These are phyloP conservation scores for Bacidia gigantensis DNA, from an alignment of 495 filamentous ascomycete genomes.

Conservation along the genomic window DNA sequence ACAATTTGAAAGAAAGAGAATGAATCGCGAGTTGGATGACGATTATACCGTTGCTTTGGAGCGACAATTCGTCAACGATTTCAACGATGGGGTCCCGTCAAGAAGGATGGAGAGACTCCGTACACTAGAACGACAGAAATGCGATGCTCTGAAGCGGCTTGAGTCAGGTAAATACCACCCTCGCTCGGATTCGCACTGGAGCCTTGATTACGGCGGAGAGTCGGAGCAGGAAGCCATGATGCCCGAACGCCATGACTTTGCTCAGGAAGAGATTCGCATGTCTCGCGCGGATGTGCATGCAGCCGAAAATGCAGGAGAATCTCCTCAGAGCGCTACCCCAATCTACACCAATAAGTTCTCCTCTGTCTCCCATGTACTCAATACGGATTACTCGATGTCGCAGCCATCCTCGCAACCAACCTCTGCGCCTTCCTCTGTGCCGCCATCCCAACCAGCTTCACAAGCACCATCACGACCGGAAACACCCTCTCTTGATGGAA, in stretches of 20 bases:
- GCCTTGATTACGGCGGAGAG: slow-evolving; percentile 64
- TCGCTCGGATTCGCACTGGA: slow-evolving; percentile 38
- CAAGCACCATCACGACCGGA: slow-evolving; percentile 18
- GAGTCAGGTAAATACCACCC: neutral
- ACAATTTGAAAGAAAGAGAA: slow-evolving; percentile 62
- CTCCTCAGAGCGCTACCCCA: slow-evolving; percentile 9
- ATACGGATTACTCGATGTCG: neutral
- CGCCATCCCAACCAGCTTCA: slow-evolving; percentile 17
- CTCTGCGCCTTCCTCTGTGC: slow-evolving; percentile 1
- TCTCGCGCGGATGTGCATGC: slow-evolving; percentile 1
- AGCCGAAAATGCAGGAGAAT: neutral
- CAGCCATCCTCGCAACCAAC: slow-evolving; percentile 10
- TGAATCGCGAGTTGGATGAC: slow-evolving; percentile 56
- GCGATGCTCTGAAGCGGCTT: neutral
- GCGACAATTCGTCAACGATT: slow-evolving; percentile 10
- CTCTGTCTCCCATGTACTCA: slow-evolving; percentile 2
- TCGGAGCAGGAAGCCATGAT: slow-evolving; percentile 27
- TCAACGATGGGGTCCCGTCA: slow-evolving; percentile 10
- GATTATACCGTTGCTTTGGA: slow-evolving; percentile 32
- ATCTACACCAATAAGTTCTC: neutral
- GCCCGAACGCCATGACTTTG: slow-evolving; percentile 26
- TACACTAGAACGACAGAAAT: slow-evolving; percentile 15
- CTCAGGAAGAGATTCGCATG: neutral
- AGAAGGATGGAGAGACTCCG: slow-evolving; percentile 13
- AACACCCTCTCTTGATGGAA: slow-evolving; percentile 43